Percentiles rank a stretch among this genome's conserved stretches.
phyloP scores from a whole-genome alignment of 352 stramenopile species.

The Nothophytophthora sp. region DNA sequence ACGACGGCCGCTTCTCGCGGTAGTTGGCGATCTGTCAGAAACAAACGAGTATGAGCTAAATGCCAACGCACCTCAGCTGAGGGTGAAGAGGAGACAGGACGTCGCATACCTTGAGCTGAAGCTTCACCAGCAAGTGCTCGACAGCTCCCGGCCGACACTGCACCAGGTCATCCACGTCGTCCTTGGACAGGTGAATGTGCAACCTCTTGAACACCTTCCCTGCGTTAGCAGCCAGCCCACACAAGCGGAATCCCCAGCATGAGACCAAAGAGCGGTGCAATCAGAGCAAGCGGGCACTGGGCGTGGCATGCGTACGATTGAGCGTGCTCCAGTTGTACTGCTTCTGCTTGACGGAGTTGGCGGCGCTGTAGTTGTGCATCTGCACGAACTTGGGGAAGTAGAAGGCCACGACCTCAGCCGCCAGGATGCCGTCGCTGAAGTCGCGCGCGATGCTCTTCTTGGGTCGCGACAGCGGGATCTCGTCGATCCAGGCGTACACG shows the following conservation, averaged over 20 bases:
- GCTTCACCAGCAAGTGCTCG: slow-evolving; percentile 89
- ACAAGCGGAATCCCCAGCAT: background rate
- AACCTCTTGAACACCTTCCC: slow-evolving; percentile 88
- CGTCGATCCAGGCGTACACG: slow-evolving; percentile 96
- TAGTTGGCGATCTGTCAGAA: slow-evolving; percentile 76
- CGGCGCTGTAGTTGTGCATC: slow-evolving; percentile 96
- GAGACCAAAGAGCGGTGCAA: no score
- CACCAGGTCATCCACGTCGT: slow-evolving; percentile 92
- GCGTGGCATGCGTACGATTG: slow-evolving; percentile 58
- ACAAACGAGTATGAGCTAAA: slow-evolving; percentile 3
- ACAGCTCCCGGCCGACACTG: slow-evolving; percentile 88
- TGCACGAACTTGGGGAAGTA: slow-evolving; percentile 96
- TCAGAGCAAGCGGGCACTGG: background rate
- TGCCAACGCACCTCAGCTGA: no score
- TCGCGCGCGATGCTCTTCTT: slow-evolving; percentile 96
- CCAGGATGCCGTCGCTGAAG: slow-evolving; percentile 94
- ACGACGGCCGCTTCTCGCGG: slow-evolving; percentile 55
- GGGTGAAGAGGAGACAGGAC: no score
- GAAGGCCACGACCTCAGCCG: slow-evolving; percentile 91
- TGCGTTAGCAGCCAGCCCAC: slow-evolving; percentile 22
- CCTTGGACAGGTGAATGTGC: slow-evolving; percentile 78
- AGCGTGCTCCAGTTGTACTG: slow-evolving; percentile 97
- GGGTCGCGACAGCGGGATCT: slow-evolving; percentile 92
- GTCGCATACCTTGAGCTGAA: slow-evolving; percentile 87
- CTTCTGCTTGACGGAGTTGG: slow-evolving; percentile 94